Evolutionary conservation across 2,329 filamentous ascomycete species (phyloP).

Genomic region (Cordyceps cicadae): DNA sequence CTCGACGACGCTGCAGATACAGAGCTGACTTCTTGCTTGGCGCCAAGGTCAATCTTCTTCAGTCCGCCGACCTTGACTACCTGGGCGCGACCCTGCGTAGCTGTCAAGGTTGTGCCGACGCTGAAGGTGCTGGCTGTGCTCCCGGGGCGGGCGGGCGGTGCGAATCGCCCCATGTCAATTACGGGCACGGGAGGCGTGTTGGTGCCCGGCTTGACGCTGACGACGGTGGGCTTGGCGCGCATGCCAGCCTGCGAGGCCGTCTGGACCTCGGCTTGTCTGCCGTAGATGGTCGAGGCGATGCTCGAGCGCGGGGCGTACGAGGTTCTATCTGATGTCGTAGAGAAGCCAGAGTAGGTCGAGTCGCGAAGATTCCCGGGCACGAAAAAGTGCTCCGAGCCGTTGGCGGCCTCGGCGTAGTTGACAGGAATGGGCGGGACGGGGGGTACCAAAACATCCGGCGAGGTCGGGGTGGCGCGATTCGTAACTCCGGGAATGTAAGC

Average conservation of each 20-base stretch:
- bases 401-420: conserved; percentile 39
- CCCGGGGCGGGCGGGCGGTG: conserved; percentile 34
- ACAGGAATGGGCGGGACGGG: conserved; percentile 83
- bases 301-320: conserved; percentile 58
- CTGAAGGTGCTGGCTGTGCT: conserved; percentile 55
- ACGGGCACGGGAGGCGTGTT: conserved; percentile 63
- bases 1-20: conserved; percentile 13
- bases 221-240: conserved; percentile 81
- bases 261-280: conserved; percentile 78
- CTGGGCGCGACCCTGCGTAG: conserved; percentile 48
- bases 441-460: conserved; percentile 72
- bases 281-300: conserved; percentile 89
- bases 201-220: conserved; percentile 73
- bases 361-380: conserved; percentile 83
- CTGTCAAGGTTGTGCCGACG: conserved; percentile 59
- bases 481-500: conserved; percentile 97
- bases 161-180: conserved; percentile 58
- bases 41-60: conserved; percentile 36
- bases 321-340: conserved; percentile 51
- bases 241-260: conserved; percentile 79
- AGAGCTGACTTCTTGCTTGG: conserved; percentile 30
- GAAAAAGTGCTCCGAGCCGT: conserved; percentile 84
- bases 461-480: conserved; percentile 79
- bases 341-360: conserved; percentile 78
- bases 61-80: conserved; percentile 50